phyloP scores from a whole-genome alignment of 345 rosid genomes.

The Rhodomyrtus tomentosa region DNA sequence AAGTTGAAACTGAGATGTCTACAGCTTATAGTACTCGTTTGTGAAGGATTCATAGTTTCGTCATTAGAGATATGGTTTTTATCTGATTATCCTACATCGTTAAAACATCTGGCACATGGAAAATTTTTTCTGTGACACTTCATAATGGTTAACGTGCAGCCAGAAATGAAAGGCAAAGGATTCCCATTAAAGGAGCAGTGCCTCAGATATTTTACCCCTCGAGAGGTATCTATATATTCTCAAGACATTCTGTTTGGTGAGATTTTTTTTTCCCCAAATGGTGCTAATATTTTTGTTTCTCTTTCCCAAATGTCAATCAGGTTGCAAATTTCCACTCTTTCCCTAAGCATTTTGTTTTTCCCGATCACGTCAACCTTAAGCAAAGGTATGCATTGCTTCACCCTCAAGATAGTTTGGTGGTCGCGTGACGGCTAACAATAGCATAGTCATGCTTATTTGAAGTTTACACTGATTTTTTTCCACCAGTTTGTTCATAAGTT shows the following conservation, averaged over 20 bases:
- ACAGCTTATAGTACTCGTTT: background rate
- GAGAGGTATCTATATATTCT: slow-evolving; percentile 42
- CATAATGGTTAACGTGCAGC: slow-evolving; percentile 26
- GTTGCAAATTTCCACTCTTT: slow-evolving; percentile 93
- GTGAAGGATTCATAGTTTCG: background rate
- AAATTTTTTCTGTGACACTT: background rate
- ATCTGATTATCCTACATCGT: background rate
- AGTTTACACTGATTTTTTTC: background rate
- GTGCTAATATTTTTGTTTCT: background rate
- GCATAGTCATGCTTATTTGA: background rate
- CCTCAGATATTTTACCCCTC: slow-evolving; percentile 88
- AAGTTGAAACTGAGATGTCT: background rate
- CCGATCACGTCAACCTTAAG: slow-evolving; percentile 53
- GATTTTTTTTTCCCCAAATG: background rate
- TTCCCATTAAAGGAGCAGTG: slow-evolving; percentile 53
- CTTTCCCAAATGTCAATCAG: slow-evolving; percentile 17
- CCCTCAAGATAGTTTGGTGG: background rate
- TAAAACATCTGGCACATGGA: background rate
- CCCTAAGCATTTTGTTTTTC: slow-evolving; percentile 72
- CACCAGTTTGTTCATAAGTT: background rate
- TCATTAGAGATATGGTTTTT: background rate
- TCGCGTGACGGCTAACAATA: background rate
- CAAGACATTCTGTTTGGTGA: background rate
- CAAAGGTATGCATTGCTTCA: slow-evolving; percentile 39
- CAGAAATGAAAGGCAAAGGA: slow-evolving; percentile 41